These are phyloP conservation scores for Salvia splendens DNA, from an alignment of 257 asterid genomes.

Conservation along the genomic window DNA sequence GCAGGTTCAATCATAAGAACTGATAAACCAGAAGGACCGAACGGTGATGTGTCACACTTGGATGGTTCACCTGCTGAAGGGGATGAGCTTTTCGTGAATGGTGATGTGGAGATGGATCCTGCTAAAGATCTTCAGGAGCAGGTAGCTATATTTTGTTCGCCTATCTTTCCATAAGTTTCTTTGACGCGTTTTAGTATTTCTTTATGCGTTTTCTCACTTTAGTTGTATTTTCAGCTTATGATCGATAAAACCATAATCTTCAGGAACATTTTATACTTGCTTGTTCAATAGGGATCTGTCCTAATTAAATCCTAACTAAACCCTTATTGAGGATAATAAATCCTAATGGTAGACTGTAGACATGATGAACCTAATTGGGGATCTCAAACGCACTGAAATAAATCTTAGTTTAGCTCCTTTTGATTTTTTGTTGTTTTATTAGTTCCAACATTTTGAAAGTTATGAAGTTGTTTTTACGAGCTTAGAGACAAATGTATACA, in stretches of 20 bases:
- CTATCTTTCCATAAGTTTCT: slow-evolving; percentile 1
- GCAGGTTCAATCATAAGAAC: slow-evolving; percentile 47
- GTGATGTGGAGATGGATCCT: slow-evolving; percentile 62
- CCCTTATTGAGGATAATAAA: too few species aligned
- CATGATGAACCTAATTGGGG: too few species aligned
- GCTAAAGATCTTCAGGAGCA: slow-evolving; percentile 87
- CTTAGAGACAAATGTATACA: background rate
- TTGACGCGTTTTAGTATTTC: background rate
- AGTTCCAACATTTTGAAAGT: background rate
- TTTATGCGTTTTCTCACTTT: background rate
- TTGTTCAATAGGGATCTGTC: too few species aligned
- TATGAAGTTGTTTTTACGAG: background rate
- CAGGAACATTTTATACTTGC: background rate
- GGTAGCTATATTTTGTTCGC: slow-evolving; percentile 47
- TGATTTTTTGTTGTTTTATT: background rate
- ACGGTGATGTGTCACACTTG: slow-evolving; percentile 23
- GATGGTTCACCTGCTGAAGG: slow-evolving; percentile 46
- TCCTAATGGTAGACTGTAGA: too few species aligned
- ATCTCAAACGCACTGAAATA: too few species aligned
- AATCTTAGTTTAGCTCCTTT: background rate
- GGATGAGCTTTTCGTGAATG: slow-evolving; percentile 49
- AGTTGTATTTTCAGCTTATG: background rate
- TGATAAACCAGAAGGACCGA: slow-evolving; percentile 46
- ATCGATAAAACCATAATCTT: background rate
- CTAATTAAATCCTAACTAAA: too few species aligned